phyloP scores from a whole-genome alignment of 1,284 basidiomycete species.

The Fistulina hepatica region DNA sequence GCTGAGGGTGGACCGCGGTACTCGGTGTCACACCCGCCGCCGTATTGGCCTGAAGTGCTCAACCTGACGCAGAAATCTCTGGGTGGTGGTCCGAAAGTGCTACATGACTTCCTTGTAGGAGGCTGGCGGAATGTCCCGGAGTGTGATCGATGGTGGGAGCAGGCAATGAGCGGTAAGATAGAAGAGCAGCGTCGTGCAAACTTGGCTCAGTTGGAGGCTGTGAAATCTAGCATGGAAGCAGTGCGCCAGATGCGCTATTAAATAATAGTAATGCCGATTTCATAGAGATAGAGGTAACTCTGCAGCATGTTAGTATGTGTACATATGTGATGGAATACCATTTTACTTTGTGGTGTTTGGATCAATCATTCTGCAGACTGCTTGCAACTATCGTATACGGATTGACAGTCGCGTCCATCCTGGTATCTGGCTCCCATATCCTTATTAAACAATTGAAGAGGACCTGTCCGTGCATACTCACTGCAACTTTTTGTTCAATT shows the following conservation, averaged over 20 bases:
- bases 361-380: background rate
- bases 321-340: no score
- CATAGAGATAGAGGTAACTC: no score
- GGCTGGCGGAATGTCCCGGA: conserved; percentile 4
- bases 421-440: no score
- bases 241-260: background rate
- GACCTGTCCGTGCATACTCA: no score
- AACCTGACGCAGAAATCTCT: background rate
- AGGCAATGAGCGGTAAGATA: background rate
- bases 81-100: background rate
- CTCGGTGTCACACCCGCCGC: conserved; percentile 2
- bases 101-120: conserved; percentile 4
- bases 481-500: no score
- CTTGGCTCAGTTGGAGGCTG: conserved; percentile 1
- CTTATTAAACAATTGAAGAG: no score
- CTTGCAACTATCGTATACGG: no score
- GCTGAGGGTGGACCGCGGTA: background rate
- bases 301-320: no score
- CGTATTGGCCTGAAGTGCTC: conserved; percentile 3
- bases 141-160: conserved; percentile 5
- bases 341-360: background rate
- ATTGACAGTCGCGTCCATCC: no score
- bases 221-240: background rate
- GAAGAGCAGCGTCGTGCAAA: conserved; percentile 1
- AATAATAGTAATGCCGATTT: no score